These are phyloP conservation scores for Cladophialophora exuberans DNA, from an alignment of 2,329 filamentous ascomycete genomes.

Conservation along the genomic window DNA sequence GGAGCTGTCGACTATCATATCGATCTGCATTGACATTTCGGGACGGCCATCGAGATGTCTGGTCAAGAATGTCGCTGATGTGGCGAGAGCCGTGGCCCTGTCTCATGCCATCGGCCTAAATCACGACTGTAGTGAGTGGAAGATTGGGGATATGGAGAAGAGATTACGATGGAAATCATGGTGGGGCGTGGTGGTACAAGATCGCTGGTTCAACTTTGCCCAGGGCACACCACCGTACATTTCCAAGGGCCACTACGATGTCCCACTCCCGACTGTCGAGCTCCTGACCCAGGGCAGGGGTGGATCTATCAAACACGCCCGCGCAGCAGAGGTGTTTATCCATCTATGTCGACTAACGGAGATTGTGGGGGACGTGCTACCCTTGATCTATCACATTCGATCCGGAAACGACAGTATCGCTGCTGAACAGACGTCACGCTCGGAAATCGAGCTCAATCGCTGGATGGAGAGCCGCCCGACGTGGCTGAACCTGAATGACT, in stretches of 20 bases:
- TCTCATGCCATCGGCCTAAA: conserved; percentile 61
- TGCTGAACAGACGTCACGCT: conserved; percentile 49
- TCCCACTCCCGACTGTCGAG: conserved; percentile 55
- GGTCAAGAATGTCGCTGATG: conserved; percentile 54
- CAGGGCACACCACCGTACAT: conserved; percentile 61
- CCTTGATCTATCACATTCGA: conserved; percentile 51
- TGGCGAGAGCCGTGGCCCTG: conserved; percentile 57
- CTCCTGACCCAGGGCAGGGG: conserved; percentile 43
- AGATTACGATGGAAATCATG: conserved; percentile 56
- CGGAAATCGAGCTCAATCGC: conserved; percentile 49
- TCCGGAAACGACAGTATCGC: conserved; percentile 47
- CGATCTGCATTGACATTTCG: conserved; percentile 61
- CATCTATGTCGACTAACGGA: conserved; percentile 56
- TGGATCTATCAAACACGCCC: conserved; percentile 45
- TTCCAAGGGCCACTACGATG: conserved; percentile 58
- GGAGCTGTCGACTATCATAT: conserved; percentile 61
- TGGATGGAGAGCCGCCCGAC: conserved; percentile 51
- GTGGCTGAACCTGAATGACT: conserved; percentile 44
- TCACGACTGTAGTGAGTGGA: conserved; percentile 58
- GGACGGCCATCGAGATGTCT: conserved; percentile 52
- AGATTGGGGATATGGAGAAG: conserved; percentile 55
- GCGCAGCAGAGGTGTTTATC: conserved; percentile 56
- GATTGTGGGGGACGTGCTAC: conserved; percentile 50
- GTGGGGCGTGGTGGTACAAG: conserved; percentile 62
- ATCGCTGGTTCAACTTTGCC: conserved; percentile 60